These are phyloP conservation scores for Alternaria atra DNA, from an alignment of 2,329 filamentous ascomycete species.

Conservation along the genomic window DNA sequence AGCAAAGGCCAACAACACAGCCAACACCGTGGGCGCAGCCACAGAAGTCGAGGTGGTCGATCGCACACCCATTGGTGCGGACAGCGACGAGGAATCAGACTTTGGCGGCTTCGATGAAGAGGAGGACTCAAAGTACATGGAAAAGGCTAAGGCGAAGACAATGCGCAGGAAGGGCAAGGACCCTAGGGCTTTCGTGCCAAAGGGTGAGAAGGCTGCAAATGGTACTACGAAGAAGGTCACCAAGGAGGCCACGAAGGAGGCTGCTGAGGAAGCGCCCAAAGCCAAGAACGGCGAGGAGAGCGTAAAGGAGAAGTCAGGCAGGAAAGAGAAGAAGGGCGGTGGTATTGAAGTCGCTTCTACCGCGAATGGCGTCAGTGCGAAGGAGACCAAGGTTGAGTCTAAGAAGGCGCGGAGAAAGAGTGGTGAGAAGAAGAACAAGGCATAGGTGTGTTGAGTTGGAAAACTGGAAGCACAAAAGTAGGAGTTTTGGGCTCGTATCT, in stretches of 20 bases:
- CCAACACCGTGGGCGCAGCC: slow-evolving; percentile 54
- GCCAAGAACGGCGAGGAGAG: slow-evolving; percentile 31
- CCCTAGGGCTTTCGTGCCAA: slow-evolving; percentile 50
- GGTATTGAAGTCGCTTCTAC: slow-evolving; percentile 16
- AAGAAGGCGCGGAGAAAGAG: slow-evolving; percentile 33
- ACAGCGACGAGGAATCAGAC: slow-evolving; percentile 50
- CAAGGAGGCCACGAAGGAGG: slow-evolving; percentile 26
- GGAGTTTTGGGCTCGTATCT: background rate
- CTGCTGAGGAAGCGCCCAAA: slow-evolving; percentile 24
- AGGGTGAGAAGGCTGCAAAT: slow-evolving; percentile 29
- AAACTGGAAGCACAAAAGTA: background rate
- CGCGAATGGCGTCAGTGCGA: slow-evolving; percentile 16
- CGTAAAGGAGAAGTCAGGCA: slow-evolving; percentile 12
- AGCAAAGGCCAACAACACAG: slow-evolving; percentile 45
- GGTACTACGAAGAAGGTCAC: slow-evolving; percentile 23
- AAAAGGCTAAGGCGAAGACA: slow-evolving; percentile 54
- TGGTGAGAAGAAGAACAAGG: slow-evolving; percentile 31
- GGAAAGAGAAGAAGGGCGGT: slow-evolving; percentile 24
- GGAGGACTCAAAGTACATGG: slow-evolving; percentile 59
- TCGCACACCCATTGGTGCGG: slow-evolving; percentile 70
- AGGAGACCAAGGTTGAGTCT: slow-evolving; percentile 24
- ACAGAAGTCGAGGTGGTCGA: slow-evolving; percentile 63
- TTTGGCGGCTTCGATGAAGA: slow-evolving; percentile 62
- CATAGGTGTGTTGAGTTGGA: slow-evolving; percentile 11
- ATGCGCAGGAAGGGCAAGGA: slow-evolving; percentile 59